Base-by-base conservation (phyloP, 2,329 filamentous ascomycete genomes). In the Xenoacremonium recifei region DNA sequence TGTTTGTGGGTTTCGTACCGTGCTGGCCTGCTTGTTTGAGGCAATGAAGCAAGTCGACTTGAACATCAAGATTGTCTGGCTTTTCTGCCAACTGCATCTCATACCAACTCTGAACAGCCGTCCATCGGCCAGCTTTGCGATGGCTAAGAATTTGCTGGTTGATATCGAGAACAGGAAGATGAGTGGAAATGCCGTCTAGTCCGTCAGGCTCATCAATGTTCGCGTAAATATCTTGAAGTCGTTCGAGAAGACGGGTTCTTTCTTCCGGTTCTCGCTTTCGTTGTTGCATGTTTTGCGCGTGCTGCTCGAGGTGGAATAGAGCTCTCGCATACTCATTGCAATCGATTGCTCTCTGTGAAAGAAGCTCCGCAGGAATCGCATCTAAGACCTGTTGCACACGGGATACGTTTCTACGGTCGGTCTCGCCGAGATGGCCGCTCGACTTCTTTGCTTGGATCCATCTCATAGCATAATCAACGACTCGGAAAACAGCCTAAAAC, bases 121-220 rank as follows among this genome's bases (percentile, higher is more conserved):
- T 85, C 91, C 93, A 99, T 48, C 91, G 78, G 4, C 93, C 93
- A 16, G 91, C 88, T 64, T 96, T 97, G 43, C 87, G 82, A 66
- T 99, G 90, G 55, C 95, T 89, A 41, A 96, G 75, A 21, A 96
- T 86, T 61, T 97, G 91, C 61, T 96, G 92, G 46, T 96, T 87
- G 37, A 96, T 85, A 51, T 95, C 88, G n/a, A 97, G 72, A 10
- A 90, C 82, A 44, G 87, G 85, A 3, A 97, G 72, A 61, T 93
- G 87, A 16, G 89, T 83, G 2, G 92, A 95, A 47, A 99, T 92
- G 3, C 93, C 93, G 61, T 97, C 91, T 23, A 99, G 84, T 2
- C 92, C 91, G 64, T 99, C 93, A 0, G 93, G 95, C 56, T 99
- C 93, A 58, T 99, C 93, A 47, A 99, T 97, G 55, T 96, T 87